phyloP scores from a whole-genome alignment of 2,329 filamentous ascomycete genomes.

The Eutypa lata region DNA sequence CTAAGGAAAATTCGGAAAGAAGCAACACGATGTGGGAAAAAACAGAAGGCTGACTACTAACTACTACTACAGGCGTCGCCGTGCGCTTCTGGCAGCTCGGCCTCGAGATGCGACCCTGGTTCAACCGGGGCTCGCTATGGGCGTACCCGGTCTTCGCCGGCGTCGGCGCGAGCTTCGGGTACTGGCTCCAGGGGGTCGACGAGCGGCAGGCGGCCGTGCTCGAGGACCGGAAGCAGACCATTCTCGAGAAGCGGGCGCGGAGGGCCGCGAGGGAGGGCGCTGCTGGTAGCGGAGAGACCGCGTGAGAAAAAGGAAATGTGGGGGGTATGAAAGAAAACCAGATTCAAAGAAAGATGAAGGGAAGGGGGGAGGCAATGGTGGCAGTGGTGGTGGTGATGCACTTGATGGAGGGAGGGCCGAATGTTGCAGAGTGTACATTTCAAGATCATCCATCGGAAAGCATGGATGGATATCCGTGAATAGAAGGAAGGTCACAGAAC shows the following conservation, averaged over 20 bases:
- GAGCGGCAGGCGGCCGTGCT: slow-evolving; percentile 75
- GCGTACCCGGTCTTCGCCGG: slow-evolving; percentile 87
- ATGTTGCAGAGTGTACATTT: no score
- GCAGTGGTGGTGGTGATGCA: no score
- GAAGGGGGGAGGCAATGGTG: no score
- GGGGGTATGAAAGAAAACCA: no score
- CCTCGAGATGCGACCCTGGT: slow-evolving; percentile 95
- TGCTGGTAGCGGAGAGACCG: slow-evolving; percentile 32
- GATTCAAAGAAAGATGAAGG: not conserved
- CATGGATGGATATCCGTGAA: not conserved
- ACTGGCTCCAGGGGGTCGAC: slow-evolving; percentile 93
- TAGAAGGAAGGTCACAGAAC: not conserved
- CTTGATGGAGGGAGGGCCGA: not conserved
- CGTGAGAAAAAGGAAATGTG: slow-evolving; percentile 3
- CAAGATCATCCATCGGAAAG: no score
- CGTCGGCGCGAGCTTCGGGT: slow-evolving; percentile 87
- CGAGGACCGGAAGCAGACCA: slow-evolving; percentile 70
- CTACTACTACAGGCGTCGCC: slow-evolving; percentile 65
- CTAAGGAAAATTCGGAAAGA: no score
- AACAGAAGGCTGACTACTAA: slow-evolving; percentile 12
- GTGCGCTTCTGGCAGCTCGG: slow-evolving; percentile 95
- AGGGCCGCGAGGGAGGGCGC: slow-evolving; percentile 60
- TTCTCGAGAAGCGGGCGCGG: slow-evolving; percentile 87
- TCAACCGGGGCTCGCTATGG: slow-evolving; percentile 81
- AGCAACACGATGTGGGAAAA: no score